Percentiles rank a stretch among this genome's conserved stretches.
Evolutionary conservation across 2,329 filamentous ascomycete species (phyloP).

Genomic region (Myrmaecium sp.): DNA sequence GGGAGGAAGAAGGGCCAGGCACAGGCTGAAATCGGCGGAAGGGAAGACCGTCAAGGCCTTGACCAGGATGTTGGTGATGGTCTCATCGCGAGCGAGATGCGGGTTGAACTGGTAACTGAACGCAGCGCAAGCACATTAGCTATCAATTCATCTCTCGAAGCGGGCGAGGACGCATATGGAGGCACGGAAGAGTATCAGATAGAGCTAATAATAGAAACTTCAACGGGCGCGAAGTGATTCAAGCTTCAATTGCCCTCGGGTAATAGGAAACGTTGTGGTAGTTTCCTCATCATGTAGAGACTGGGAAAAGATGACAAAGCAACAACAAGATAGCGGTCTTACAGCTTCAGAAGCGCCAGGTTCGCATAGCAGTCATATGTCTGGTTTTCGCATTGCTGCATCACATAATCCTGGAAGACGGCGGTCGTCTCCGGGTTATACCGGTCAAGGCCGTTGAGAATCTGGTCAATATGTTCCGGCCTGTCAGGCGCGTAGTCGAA

Average conservation of each 20-base stretch:
- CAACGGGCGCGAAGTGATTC: constrained; percentile 43
- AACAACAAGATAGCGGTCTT: constrained; percentile 30
- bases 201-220: constrained; percentile 59
- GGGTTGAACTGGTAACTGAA: constrained; percentile 97
- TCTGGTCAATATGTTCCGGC: constrained; percentile 78
- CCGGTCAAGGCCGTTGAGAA: constrained; percentile 92
- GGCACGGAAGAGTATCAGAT: constrained; percentile 39
- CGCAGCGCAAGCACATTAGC: constrained; percentile 1
- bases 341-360: constrained; percentile 92
- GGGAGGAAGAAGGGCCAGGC: constrained; percentile 82
- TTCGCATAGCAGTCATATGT: constrained; percentile 95
- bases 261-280: constrained; percentile 96
- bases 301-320: constrained; percentile 6
- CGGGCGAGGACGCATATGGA: background rate
- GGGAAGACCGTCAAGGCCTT: constrained; percentile 97
- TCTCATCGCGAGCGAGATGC: constrained; percentile 89
- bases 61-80: constrained; percentile 96
- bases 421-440: constrained; percentile 97
- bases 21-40: constrained; percentile 83
- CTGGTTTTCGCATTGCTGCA: constrained; percentile 85
- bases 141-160: constrained; percentile 5
- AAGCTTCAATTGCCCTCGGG: constrained; percentile 50
- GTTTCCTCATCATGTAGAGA: constrained; percentile 51
- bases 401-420: constrained; percentile 86
- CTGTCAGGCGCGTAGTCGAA: constrained; percentile 85